These are phyloP conservation scores for Talaromyces amestolkiae DNA, from an alignment of 2,329 filamentous ascomycete species.

Conservation along the genomic window DNA sequence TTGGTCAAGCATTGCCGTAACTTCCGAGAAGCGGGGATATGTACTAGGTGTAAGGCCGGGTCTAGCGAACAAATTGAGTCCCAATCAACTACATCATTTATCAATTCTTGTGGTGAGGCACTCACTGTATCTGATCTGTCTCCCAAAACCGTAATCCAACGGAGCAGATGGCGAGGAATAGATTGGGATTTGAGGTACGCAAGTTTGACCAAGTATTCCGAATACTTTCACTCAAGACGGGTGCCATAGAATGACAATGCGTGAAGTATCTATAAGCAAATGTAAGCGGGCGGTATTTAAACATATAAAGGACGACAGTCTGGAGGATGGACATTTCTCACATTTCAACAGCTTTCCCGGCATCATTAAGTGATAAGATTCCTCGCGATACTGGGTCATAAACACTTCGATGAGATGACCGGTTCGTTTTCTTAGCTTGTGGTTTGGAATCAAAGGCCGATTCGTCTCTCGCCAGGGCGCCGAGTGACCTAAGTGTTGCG, in stretches of 20 bases:
- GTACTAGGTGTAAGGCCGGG: neutral
- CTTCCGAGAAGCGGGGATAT: constrained; percentile 12
- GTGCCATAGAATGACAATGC: constrained; percentile 23
- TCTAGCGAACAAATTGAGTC: neutral
- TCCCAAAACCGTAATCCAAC: constrained; percentile 24
- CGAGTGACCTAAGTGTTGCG: constrained; percentile 24
- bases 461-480: constrained; percentile 20
- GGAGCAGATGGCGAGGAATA: constrained; percentile 25
- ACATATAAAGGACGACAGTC: neutral
- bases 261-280: constrained; percentile 23
- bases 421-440: neutral
- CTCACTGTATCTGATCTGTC: constrained; percentile 13
- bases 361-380: constrained; percentile 8
- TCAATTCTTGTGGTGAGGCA: neutral
- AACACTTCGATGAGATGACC: neutral
- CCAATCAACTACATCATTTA: neutral
- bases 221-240: constrained; percentile 21
- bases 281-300: neutral
- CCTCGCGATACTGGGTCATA: constrained; percentile 8
- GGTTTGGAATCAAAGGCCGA: constrained; percentile 15
- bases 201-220: constrained; percentile 18
- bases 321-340: neutral
- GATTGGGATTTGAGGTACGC: constrained; percentile 15
- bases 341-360: constrained; percentile 5
- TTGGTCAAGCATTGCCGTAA: constrained; percentile 13